These are phyloP conservation scores for Mrakiaceae sp. DNA, from an alignment of 1,284 basidiomycete genomes.

Conservation along the genomic window DNA sequence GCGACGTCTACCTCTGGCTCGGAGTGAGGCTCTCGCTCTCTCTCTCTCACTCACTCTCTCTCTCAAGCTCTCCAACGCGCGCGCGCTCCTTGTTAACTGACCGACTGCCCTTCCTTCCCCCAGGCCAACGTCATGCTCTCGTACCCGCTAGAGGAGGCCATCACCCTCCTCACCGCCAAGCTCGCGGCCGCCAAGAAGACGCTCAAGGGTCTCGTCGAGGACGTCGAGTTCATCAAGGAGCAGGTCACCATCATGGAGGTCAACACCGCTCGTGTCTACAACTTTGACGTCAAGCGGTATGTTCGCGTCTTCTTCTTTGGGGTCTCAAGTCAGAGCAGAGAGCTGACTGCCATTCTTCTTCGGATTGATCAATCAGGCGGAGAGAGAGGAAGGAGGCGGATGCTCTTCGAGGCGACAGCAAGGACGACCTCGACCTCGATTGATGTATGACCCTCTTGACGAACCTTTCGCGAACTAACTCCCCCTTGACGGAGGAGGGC, in stretches of 20 bases:
- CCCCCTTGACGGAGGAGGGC: too few species aligned
- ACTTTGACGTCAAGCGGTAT: conserved; percentile 32
- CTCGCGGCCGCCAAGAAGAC: conserved; percentile 60
- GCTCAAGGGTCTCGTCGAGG: conserved; percentile 63
- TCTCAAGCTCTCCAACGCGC: not conserved
- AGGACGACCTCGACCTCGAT: not conserved
- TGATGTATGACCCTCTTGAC: not conserved
- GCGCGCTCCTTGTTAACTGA: not conserved
- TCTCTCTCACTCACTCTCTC: conserved; percentile 1
- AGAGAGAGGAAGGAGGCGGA: conserved; percentile 3
- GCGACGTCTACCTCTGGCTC: conserved; percentile 88
- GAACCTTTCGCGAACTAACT: too few species aligned
- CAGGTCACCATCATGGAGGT: conserved; percentile 98
- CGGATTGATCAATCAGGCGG: not conserved
- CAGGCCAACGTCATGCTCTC: conserved; percentile 97
- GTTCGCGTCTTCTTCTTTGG: not conserved
- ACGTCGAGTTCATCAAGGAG: conserved; percentile 86
- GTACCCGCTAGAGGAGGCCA: conserved; percentile 75
- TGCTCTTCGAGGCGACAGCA: not conserved
- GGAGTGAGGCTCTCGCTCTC: conserved; percentile 55
- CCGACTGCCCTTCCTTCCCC: not conserved
- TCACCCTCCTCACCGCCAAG: conserved; percentile 64
- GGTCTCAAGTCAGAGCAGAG: not conserved
- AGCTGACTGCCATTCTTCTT: not conserved
- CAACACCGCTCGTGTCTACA: conserved; percentile 91